phyloP scores from a whole-genome alignment of 345 rosid genomes.

The Syzygium jambos region DNA sequence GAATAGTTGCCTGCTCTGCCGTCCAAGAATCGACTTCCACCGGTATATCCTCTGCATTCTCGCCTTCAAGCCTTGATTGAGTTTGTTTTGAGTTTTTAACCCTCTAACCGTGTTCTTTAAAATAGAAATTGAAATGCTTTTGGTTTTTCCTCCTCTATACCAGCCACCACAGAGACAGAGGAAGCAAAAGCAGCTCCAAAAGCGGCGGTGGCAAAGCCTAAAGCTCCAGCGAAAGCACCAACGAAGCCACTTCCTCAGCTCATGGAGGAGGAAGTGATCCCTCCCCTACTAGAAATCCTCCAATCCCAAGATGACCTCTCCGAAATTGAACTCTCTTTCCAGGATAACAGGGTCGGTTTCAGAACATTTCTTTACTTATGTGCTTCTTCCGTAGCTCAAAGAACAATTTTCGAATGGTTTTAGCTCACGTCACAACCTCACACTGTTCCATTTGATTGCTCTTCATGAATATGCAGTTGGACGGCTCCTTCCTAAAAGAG shows the following conservation, averaged over 20 bases:
- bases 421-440: not conserved
- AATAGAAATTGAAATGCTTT: not conserved
- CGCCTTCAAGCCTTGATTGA: not conserved
- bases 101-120: not conserved
- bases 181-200: constrained; percentile 28
- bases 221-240: constrained; percentile 60
- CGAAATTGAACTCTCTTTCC: constrained; percentile 52
- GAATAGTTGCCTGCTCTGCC: constrained; percentile 43
- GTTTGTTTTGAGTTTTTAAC: not conserved
- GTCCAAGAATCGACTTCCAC: constrained; percentile 71
- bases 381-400: not conserved
- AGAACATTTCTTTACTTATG: not conserved
- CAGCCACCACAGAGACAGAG: constrained; percentile 41
- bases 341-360: constrained; percentile 61
- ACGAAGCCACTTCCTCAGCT: constrained; percentile 54
- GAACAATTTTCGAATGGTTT: not conserved
- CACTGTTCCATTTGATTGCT: not conserved
- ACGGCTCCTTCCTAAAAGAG: constrained; percentile 68
- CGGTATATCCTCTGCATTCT: constrained; percentile 15
- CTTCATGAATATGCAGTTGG: constrained; percentile 36
- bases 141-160: not conserved
- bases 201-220: constrained; percentile 37
- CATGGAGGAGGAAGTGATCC: constrained; percentile 94
- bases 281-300: constrained; percentile 50
- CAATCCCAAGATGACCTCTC: constrained; percentile 63